Evolutionary conservation across 2,329 filamentous ascomycete species (phyloP), one percentile per base, ranked within the genome.

Genomic region (Fusarium sp.): DNA sequence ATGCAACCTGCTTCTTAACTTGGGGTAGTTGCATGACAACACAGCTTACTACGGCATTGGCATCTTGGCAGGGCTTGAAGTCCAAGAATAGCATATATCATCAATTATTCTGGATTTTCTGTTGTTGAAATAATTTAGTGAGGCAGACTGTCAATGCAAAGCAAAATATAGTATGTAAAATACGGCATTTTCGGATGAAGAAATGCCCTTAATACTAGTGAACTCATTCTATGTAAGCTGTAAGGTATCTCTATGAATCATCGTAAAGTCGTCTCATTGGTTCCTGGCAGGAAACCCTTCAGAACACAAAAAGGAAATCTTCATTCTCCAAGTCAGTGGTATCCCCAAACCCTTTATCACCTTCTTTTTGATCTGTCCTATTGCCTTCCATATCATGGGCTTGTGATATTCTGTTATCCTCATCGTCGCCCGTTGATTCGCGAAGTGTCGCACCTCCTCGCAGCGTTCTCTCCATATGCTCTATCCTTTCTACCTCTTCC

Each of bases 321-420:
- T 90, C 88, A 66, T 90, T 90, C 77, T 86, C 80, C 71, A 87
- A 77, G 75, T 90, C 88, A 18, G 87, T 90, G 20, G 86, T 77
- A 74, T 91, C 89, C 10, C 70, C 75, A 73, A 80, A 80, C 9
- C 76, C 74, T 56, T 78, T 80, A 45, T 68, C 72, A 2, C 56
- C 66, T 5, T 70, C 65, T 41, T 61, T 64, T 7, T 57, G 57
- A 12, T 18, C 52, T 2, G 55, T 43, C 16, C 53, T 48, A 1
- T 67, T 68, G 4, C 43, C 52, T 29, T 69, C 70, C 16, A 69
- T 25, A 4, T 62, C 71, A 9, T 62, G 63, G 6, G 52, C 61
- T 6, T 67, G 71, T 8, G 57, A 58, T 3, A 59, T 30, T 4
- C 51, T 58, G 5, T 40, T 48, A 24, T 67, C 63, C 27, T 68